A percentile compares a stretch with the other conserved stretches of the same genome.
Evolutionary conservation across 2,329 filamentous ascomycete genomes (phyloP).

Genomic region (Cladophialophora carrionii): DNA sequence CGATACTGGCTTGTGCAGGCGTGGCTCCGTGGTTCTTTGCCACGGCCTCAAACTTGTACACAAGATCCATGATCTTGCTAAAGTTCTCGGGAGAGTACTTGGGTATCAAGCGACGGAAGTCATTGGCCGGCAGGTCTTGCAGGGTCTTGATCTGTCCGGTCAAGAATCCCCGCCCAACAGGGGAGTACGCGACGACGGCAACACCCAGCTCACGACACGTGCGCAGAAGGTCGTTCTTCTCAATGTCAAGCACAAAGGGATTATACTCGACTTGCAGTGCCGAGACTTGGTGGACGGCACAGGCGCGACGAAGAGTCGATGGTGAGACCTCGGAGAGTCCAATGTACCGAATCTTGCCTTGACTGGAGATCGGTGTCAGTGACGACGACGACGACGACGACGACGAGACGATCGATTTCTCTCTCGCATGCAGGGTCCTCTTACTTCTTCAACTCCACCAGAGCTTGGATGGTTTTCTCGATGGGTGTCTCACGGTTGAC

Average conservation of each 20-base stretch:
- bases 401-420: too few relatives aligned
- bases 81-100: slow-evolving; percentile 68
- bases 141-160: slow-evolving; percentile 56
- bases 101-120: slow-evolving; percentile 55
- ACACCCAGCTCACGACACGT: slow-evolving; percentile 63
- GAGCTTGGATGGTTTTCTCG: slow-evolving; percentile 51
- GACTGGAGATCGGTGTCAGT: slow-evolving; percentile 15
- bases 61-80: slow-evolving; percentile 65
- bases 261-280: slow-evolving; percentile 57
- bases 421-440: slow-evolving; percentile 37
- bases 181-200: slow-evolving; percentile 72
- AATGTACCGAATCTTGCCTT: slow-evolving; percentile 57
- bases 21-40: slow-evolving; percentile 59
- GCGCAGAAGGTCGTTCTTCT: slow-evolving; percentile 48
- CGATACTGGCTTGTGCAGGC: slow-evolving; percentile 61
- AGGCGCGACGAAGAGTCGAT: slow-evolving; percentile 53
- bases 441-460: slow-evolving; percentile 52
- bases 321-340: slow-evolving; percentile 55
- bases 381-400: background rate
- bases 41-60: slow-evolving; percentile 60
- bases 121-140: slow-evolving; percentile 59
- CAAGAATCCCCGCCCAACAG: slow-evolving; percentile 64
- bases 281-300: slow-evolving; percentile 51
- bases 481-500: slow-evolving; percentile 50
- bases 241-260: slow-evolving; percentile 53